phyloP scores from a whole-genome alignment of 208 protist species.

The Porcisia deanei region DNA sequence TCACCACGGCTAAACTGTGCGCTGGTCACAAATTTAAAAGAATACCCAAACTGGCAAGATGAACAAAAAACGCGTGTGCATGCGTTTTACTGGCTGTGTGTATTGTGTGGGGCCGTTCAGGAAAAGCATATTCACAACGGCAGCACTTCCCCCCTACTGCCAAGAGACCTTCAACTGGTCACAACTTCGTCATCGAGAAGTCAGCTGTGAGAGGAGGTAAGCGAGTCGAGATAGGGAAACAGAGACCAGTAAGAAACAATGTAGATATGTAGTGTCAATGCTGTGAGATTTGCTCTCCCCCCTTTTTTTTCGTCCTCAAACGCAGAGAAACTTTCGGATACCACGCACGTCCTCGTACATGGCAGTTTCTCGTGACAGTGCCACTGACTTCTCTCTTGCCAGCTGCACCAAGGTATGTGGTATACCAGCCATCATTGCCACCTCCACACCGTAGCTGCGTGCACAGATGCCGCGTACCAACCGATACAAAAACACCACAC shows the following conservation, averaged over 20 bases:
- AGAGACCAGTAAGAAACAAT: constrained; percentile 6
- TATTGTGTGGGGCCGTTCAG: background rate
- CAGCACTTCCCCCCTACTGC: too few relatives aligned
- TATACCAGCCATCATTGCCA: constrained; percentile 90
- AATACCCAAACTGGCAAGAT: constrained; percentile 6
- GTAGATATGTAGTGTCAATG: background rate
- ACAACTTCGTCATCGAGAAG: background rate
- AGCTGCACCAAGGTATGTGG: constrained; percentile 49
- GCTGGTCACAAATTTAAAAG: background rate
- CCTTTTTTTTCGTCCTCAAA: background rate
- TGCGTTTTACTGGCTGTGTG: background rate
- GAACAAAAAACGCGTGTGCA: background rate
- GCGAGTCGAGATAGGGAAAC: background rate
- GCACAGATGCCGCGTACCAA: constrained; percentile 85
- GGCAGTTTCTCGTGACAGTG: constrained; percentile 58
- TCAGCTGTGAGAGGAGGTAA: background rate
- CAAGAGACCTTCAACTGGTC: background rate
- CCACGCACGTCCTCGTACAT: constrained; percentile 57
- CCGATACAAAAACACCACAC: constrained; percentile 88
- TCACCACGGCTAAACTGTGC: background rate
- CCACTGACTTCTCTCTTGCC: constrained; percentile 60
- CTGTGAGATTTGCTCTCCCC: background rate
- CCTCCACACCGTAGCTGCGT: constrained; percentile 92
- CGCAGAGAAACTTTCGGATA: constrained; percentile 30
- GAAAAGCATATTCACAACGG: background rate